phyloP scores from a whole-genome alignment of 768 basidiomycete species.

The Amanita pseudoporphyria region DNA sequence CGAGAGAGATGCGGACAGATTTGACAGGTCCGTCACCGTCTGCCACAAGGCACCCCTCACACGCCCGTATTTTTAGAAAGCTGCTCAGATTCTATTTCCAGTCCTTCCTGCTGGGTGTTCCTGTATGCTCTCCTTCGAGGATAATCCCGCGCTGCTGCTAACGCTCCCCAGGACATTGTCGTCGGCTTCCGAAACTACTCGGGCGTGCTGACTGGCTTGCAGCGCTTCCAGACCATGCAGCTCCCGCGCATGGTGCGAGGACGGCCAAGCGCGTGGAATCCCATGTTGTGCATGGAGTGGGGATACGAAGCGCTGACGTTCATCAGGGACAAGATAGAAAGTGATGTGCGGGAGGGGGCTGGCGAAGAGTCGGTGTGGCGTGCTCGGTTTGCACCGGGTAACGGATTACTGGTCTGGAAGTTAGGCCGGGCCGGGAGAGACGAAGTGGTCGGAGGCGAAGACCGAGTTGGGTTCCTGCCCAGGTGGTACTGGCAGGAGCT shows the following conservation, averaged over 20 bases:
- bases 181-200: constrained; percentile 80
- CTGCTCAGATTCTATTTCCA: constrained; percentile 91
- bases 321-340: constrained; percentile 26
- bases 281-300: constrained; percentile 64
- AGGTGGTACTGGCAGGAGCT: constrained; percentile 52
- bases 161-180: constrained; percentile 54
- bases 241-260: constrained; percentile 72
- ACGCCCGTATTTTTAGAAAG: constrained; percentile 40
- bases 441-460: constrained; percentile 59
- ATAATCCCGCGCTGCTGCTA: constrained; percentile 6
- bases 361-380: constrained; percentile 50
- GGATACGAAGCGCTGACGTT: constrained; percentile 53
- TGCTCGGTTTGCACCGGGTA: constrained; percentile 49
- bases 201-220: constrained; percentile 57
- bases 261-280: constrained; percentile 71
- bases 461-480: constrained; percentile 73
- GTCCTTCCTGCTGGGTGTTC: constrained; percentile 87
- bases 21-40: constrained; percentile 53
- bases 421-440: constrained; percentile 40
- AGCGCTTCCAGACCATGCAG: constrained; percentile 69
- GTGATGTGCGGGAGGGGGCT: constrained; percentile 14
- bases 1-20: constrained; percentile 53
- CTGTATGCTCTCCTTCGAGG: constrained; percentile 37
- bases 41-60: not conserved
- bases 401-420: constrained; percentile 40